These are phyloP conservation scores for Trichaptum fuscoviolaceum DNA, from an alignment of 768 basidiomycete genomes.

Conservation along the genomic window DNA sequence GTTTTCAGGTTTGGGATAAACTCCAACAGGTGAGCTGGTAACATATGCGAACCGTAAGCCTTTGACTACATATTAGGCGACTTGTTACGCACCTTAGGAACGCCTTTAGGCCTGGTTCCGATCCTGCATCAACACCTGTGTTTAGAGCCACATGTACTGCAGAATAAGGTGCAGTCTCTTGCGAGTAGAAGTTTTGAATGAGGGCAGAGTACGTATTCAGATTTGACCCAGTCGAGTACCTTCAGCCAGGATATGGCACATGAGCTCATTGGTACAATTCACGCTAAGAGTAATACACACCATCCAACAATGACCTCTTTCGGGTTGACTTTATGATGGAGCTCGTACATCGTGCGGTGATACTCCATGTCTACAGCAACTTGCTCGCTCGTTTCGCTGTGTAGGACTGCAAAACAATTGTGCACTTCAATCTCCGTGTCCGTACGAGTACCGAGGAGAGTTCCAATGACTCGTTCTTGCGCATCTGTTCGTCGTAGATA, in stretches of 20 bases:
- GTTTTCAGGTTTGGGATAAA: slow-evolving; percentile 88
- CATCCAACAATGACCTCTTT: slow-evolving; percentile 94
- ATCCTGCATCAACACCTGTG: slow-evolving; percentile 64
- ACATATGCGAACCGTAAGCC: slow-evolving; percentile 6
- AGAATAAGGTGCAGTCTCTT: slow-evolving; percentile 83
- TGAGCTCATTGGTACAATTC: not conserved
- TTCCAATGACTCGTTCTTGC: slow-evolving; percentile 91
- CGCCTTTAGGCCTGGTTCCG: slow-evolving; percentile 73
- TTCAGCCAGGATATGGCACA: slow-evolving; percentile 23
- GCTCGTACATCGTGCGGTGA: slow-evolving; percentile 87
- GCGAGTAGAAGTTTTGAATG: slow-evolving; percentile 96
- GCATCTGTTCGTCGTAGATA: slow-evolving; percentile 81
- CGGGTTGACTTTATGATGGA: slow-evolving; percentile 78
- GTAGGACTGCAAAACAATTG: slow-evolving; percentile 86
- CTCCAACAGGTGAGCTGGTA: slow-evolving; percentile 78
- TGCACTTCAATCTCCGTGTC: slow-evolving; percentile 68
- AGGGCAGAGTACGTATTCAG: slow-evolving; percentile 94
- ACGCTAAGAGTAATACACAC: slow-evolving; percentile 39
- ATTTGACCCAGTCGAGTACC: slow-evolving; percentile 90
- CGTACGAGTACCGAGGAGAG: slow-evolving; percentile 80
- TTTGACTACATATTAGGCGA: slow-evolving; percentile 11
- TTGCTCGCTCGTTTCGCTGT: slow-evolving; percentile 88
- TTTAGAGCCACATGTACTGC: slow-evolving; percentile 91
- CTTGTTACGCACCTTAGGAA: slow-evolving; percentile 64
- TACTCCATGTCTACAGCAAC: slow-evolving; percentile 97